phyloP scores from a whole-genome alignment of 305 asterid species.

The Coffea humblotiana region DNA sequence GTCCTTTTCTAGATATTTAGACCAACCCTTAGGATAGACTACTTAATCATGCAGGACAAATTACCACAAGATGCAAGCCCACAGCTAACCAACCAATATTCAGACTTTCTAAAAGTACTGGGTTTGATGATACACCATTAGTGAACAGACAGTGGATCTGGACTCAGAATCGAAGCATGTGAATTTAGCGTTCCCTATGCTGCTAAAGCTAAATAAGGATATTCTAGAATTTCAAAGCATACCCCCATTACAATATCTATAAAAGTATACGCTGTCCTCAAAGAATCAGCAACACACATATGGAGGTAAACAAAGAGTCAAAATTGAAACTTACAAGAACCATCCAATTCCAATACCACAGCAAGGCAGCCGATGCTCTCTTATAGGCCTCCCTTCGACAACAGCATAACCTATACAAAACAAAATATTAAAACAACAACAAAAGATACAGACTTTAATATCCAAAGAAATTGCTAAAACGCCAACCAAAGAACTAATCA shows the following conservation, averaged over 20 bases:
- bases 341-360: constrained; percentile 93
- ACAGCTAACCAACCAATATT: neutral
- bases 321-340: constrained; percentile 66
- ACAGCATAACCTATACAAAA: constrained; percentile 60
- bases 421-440: constrained; percentile 11
- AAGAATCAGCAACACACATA: neutral
- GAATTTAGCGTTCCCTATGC: too few relatives aligned
- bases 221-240: neutral
- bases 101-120: too few relatives aligned
- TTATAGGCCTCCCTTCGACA: constrained; percentile 44
- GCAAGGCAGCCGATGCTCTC: constrained; percentile 77
- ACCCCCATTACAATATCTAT: neutral
- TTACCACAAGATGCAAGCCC: neutral
- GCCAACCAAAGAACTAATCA: neutral
- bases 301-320: constrained; percentile 2
- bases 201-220: neutral
- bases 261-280: neutral
- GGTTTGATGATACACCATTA: too few relatives aligned
- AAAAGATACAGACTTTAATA: neutral
- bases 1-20: neutral
- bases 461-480: neutral
- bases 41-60: too few relatives aligned
- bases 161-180: too few relatives aligned
- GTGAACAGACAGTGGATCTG: too few relatives aligned
- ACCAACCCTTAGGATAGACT: too few relatives aligned